Conservation (phyloP, 768 basidiomycete species). For the Boletus insuetus region DNA sequence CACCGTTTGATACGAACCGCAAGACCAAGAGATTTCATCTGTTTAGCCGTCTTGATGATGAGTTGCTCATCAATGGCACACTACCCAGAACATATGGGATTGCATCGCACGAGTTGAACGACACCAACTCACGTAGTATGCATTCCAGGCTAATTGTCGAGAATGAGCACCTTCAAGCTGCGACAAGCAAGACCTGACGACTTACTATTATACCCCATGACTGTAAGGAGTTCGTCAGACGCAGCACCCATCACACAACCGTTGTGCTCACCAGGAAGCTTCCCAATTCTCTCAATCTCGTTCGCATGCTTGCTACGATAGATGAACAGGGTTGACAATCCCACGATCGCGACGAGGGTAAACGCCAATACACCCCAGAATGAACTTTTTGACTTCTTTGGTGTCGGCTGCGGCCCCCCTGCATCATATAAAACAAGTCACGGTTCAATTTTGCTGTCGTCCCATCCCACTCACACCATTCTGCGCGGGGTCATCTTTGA, state of each 20-base stretch:
- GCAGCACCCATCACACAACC: background rate
- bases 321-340: constrained; percentile 14
- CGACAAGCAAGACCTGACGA: background rate
- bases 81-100: constrained; percentile 27
- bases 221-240: constrained; percentile 29
- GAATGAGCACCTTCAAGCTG: constrained; percentile 1
- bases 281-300: constrained; percentile 28
- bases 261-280: constrained; percentile 33
- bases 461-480: too few species aligned
- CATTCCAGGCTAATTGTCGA: constrained; percentile 57
- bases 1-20: constrained; percentile 33
- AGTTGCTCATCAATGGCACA: constrained; percentile 57
- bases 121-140: constrained; percentile 48
- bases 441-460: background rate
- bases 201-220: constrained; percentile 65
- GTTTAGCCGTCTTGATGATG: constrained; percentile 46
- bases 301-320: constrained; percentile 2
- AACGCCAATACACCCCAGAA: constrained; percentile 14
- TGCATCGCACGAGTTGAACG: background rate
- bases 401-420: constrained; percentile 1
- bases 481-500: background rate
- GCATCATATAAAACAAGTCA: background rate
- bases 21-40: constrained; percentile 53
- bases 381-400: background rate
- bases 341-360: constrained; percentile 20